A percentile compares a stretch with the other conserved stretches of the same genome.
These are phyloP conservation scores for Haplosporangium sp. DNA, from an alignment of 371 early-diverging fungal species.

Conservation along the genomic window DNA sequence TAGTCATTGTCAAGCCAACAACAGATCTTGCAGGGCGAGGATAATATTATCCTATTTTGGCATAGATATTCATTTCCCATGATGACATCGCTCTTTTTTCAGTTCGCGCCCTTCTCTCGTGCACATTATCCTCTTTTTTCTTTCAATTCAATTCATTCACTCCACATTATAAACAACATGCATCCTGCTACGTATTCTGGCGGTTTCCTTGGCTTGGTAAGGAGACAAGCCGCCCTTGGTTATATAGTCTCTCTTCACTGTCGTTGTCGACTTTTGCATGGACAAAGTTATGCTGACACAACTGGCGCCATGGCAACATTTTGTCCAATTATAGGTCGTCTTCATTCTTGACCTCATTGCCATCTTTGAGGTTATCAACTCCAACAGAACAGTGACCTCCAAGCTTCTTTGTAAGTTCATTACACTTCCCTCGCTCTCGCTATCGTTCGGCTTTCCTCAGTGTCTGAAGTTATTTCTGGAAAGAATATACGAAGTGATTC, in stretches of 20 bases:
- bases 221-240: background rate
- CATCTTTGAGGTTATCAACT: conserved; percentile 72
- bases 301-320: background rate
- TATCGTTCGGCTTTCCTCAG: background rate
- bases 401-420: conserved; percentile 44
- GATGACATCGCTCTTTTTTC: background rate
- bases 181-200: conserved; percentile 39
- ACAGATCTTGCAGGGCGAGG: conserved; percentile 3
- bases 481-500: background rate
- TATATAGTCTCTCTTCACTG: background rate
- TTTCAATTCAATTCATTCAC: background rate
- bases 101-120: background rate
- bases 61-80: no score
- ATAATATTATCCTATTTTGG: no score
- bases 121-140: background rate
- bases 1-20: conserved; percentile 17
- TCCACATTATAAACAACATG: conserved; percentile 19
- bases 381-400: conserved; percentile 59
- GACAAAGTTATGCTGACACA: background rate
- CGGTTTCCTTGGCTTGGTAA: conserved; percentile 47
- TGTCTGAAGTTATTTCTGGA: background rate
- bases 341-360: conserved; percentile 69
- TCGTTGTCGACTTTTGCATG: background rate
- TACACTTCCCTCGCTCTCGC: background rate
- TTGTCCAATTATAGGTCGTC: conserved; percentile 48